These are phyloP conservation scores for Jaltomata sinuosa DNA, from an alignment of 257 asterid species.

Conservation along the genomic window DNA sequence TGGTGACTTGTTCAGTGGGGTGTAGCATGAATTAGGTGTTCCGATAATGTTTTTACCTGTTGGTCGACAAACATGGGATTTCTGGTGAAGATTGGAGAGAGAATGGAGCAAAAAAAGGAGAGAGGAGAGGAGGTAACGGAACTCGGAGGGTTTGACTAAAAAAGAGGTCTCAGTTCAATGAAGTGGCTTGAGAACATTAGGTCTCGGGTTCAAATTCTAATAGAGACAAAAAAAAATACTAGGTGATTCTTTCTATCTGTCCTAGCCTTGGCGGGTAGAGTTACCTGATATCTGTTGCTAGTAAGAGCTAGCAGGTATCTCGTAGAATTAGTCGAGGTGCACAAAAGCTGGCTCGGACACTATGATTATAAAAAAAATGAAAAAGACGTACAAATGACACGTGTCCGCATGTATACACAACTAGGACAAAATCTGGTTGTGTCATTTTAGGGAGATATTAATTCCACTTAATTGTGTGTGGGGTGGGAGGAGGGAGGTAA, in stretches of 20 bases:
- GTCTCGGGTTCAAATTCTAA: no score
- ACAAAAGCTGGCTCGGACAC: no score
- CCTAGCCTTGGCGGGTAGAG: no score
- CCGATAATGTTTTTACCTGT: not conserved
- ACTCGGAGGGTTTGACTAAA: not conserved
- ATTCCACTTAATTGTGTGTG: not conserved
- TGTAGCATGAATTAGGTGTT: not conserved
- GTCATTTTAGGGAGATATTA: not conserved
- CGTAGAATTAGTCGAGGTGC: no score
- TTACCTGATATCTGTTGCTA: no score
- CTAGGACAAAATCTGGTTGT: not conserved
- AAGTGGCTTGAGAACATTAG: no score
- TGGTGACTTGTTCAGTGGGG: not conserved
- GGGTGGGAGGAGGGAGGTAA: not conserved
- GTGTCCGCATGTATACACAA: not conserved
- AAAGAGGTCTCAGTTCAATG: no score
- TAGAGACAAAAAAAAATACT: no score
- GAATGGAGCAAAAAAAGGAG: not conserved
- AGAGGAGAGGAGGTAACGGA: not conserved
- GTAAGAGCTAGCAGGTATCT: no score
- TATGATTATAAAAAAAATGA: not conserved
- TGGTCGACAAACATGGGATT: not conserved
- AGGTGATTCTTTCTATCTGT: no score
- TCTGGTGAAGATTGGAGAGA: not conserved
- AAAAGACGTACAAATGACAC: not conserved